Base-by-base conservation (phyloP, 257 asterid species). In the Handroanthus guayacan region DNA sequence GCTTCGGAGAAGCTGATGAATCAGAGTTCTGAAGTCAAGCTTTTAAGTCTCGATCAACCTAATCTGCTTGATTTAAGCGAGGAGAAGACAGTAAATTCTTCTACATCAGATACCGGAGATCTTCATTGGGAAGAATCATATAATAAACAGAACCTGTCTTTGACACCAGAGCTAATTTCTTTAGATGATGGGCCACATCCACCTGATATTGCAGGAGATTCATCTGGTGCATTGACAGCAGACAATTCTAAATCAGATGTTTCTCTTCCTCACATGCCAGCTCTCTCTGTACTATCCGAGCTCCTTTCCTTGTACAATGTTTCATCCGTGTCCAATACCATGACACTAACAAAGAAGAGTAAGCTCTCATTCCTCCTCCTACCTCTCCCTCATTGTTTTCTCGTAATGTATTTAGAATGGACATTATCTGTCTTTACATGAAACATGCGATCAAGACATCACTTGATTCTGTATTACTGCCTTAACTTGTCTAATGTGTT, bases 271-370 rank as follows among this genome's bases (percentile, higher is more conserved):
- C 86, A 81, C 69, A 81, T 83, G 76, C 84, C 88, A 7, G 82
- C 88, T 69, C 71, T 86, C 57, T 77, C 85, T 13, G 80, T 78
- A 41, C 84, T 85, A 3, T 84, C 94, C 9, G 98, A 90, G 82
- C 69, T 85, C 52, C 80, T 89, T 67, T 80, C 93, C 31, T 60
- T 84, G 14, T 75, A 79, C 64, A 61, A 57, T 79, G 80, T 69
- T 68, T 79, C 86, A 69, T 48, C 91, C n/a, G 67, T 71, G 11
- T 65, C 87, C 52, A 77, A 50, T 72, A 74, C 43, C n/a, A 72
- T n/a, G 34, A 66, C 78, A 44, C 63, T 76, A 25, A 78, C 85
- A 3, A 78, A 77, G 66, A 79, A 76, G 7, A 37, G 98, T 88
- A 82, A 79, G 90, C 68, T 62, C 64, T 69, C 61, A 52, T 55